phyloP scores from a whole-genome alignment of 805 yeast genomes.

The Candida oleophila region DNA sequence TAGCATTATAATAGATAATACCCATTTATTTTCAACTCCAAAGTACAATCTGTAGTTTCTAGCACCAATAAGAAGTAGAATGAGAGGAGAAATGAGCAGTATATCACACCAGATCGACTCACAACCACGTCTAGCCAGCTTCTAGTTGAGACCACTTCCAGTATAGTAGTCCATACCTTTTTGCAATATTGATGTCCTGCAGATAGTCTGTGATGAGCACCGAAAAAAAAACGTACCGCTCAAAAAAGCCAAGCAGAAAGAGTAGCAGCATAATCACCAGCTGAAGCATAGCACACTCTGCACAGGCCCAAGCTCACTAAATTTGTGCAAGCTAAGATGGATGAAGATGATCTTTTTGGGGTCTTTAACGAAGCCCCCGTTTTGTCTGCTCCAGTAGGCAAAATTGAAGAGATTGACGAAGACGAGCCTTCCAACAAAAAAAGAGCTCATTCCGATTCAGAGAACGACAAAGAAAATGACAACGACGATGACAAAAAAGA shows the following conservation, averaged over 20 bases:
- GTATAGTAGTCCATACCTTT: not conserved
- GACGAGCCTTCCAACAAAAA: slow-evolving; percentile 17
- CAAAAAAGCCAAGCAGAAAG: not conserved
- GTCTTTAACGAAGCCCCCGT: slow-evolving; percentile 60
- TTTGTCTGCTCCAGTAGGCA: slow-evolving; percentile 16
- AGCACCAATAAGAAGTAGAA: too few species aligned
- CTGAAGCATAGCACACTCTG: too few species aligned
- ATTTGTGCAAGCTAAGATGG: slow-evolving; percentile 19
- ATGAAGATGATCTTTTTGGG: slow-evolving; percentile 57
- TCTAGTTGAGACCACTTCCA: too few species aligned
- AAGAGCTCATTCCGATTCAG: slow-evolving; percentile 8
- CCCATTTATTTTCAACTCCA: not conserved
- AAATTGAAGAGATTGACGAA: slow-evolving; percentile 9
- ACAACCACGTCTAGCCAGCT: too few species aligned
- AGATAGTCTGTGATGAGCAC: slow-evolving; percentile 1
- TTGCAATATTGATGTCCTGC: slow-evolving; percentile 5
- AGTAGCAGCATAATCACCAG: too few species aligned
- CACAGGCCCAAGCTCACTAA: too few species aligned
- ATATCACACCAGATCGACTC: too few species aligned
- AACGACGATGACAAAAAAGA: slow-evolving; percentile 22
- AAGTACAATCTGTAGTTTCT: too few species aligned
- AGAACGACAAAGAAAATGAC: slow-evolving; percentile 19
- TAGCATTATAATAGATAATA: not conserved
- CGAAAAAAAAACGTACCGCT: not conserved
- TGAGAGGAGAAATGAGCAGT: too few species aligned